phyloP scores from a whole-genome alignment of 345 rosid species.

The Linum trigynum region DNA sequence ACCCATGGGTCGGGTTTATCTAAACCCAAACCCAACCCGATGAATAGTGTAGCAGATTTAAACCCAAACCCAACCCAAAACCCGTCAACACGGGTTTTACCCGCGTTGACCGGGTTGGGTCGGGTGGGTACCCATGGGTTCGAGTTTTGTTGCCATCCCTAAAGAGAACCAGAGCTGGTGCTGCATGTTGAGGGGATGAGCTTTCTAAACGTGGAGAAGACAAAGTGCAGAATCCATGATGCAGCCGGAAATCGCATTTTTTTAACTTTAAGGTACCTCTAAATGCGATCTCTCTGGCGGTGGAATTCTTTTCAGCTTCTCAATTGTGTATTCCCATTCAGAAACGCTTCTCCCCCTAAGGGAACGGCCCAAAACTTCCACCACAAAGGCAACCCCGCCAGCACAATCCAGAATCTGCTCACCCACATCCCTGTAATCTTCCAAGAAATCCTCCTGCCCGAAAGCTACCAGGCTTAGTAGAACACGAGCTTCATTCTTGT shows the following conservation, averaged over 20 bases:
- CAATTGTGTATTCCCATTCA: background rate
- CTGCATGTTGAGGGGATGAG: constrained; percentile 61
- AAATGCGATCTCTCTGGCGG: constrained; percentile 75
- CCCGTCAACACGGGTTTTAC: too few species aligned
- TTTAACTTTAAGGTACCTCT: constrained; percentile 58
- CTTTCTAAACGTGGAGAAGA: constrained; percentile 39
- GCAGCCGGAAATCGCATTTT: constrained; percentile 74
- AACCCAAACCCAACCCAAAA: too few species aligned
- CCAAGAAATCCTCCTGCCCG: background rate
- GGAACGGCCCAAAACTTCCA: background rate
- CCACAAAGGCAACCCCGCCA: background rate
- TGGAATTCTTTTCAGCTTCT: constrained; percentile 33
- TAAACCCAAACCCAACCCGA: too few species aligned
- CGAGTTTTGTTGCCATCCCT: constrained; percentile 39
- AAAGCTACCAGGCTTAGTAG: background rate
- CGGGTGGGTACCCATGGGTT: too few species aligned
- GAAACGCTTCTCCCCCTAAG: background rate
- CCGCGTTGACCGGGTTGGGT: too few species aligned
- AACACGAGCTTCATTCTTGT: background rate
- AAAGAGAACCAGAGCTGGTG: constrained; percentile 50
- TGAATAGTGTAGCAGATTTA: too few species aligned
- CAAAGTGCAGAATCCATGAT: constrained; percentile 62
- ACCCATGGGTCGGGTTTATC: too few species aligned
- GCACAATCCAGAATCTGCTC: background rate
- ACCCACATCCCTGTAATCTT: background rate